Evolutionary conservation across 495 filamentous ascomycete genomes (phyloP).

Genomic region (Talaromyces nanjingensis): DNA sequence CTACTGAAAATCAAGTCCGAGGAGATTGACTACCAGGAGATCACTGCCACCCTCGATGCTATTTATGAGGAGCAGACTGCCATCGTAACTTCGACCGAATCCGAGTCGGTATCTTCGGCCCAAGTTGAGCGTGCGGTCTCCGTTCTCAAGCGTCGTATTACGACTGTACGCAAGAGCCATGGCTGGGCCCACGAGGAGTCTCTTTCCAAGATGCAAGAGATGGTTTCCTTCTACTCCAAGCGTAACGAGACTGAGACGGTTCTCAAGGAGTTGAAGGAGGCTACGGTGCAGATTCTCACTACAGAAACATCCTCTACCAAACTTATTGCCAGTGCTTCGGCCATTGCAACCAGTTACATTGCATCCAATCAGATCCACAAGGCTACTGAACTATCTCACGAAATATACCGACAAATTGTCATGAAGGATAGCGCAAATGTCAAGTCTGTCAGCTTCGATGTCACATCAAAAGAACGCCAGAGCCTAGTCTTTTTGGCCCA

Average conservation of each 20-base stretch:
- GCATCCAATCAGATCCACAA: slow-evolving; percentile 22
- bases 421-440: slow-evolving; percentile 16
- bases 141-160: slow-evolving; percentile 22
- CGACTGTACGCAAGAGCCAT: slow-evolving; percentile 19
- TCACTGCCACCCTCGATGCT: slow-evolving; percentile 26
- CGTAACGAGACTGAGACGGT: slow-evolving; percentile 20
- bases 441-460: slow-evolving; percentile 15
- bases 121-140: slow-evolving; percentile 22
- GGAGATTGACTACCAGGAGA: slow-evolving; percentile 25
- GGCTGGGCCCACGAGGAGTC: slow-evolving; percentile 34
- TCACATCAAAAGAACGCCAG: slow-evolving; percentile 24
- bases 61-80: slow-evolving; percentile 31
- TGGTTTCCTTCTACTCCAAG: slow-evolving; percentile 25
- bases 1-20: slow-evolving; percentile 22
- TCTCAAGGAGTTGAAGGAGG: slow-evolving; percentile 23
- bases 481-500: slow-evolving; percentile 33
- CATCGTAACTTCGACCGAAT: slow-evolving; percentile 12
- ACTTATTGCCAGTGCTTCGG: slow-evolving; percentile 23
- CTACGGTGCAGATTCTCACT: slow-evolving; percentile 23
- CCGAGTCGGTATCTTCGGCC: slow-evolving; percentile 17
- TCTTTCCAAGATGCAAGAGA: slow-evolving; percentile 25
- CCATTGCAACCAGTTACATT: slow-evolving; percentile 28
- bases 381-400: slow-evolving; percentile 23
- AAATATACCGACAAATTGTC: slow-evolving; percentile 30
- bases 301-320: slow-evolving; percentile 23